These are phyloP conservation scores for Dichotomopilus funicola DNA, from an alignment of 2,329 filamentous ascomycete genomes.

Conservation along the genomic window DNA sequence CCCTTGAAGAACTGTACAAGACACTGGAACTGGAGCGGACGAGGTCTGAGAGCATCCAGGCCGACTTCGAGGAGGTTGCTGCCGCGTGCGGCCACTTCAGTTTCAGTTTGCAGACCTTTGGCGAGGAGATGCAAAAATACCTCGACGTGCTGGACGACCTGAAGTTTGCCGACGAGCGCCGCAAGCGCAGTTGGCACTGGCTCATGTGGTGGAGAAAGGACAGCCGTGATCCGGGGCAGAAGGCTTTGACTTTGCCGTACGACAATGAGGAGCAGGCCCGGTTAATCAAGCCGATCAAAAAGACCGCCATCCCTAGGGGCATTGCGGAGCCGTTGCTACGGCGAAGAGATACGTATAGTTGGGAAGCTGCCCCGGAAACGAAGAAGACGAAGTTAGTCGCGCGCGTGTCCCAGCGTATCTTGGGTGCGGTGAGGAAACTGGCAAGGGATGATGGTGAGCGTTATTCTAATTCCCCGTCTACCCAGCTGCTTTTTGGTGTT, in stretches of 20 bases:
- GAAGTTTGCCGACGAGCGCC: slow-evolving; percentile 61
- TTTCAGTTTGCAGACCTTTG: slow-evolving; percentile 84
- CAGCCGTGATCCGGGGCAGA: slow-evolving; percentile 8
- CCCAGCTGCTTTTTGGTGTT: no score
- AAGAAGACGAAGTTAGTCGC: slow-evolving; percentile 40
- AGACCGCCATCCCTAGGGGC: slow-evolving; percentile 49
- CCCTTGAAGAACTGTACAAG: slow-evolving; percentile 72
- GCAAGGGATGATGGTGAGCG: slow-evolving; percentile 47
- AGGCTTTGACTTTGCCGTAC: slow-evolving; percentile 25
- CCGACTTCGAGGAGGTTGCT: slow-evolving; percentile 93
- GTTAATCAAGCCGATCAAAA: slow-evolving; percentile 42
- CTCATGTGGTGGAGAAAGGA: slow-evolving; percentile 62
- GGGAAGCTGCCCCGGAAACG: slow-evolving; percentile 44
- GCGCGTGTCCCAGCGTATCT: slow-evolving; percentile 38
- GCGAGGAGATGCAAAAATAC: slow-evolving; percentile 79
- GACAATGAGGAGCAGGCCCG: slow-evolving; percentile 40
- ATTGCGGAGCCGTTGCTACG: slow-evolving; percentile 49
- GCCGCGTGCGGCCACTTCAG: slow-evolving; percentile 97
- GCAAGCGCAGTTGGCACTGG: slow-evolving; percentile 72
- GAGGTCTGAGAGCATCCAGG: slow-evolving; percentile 68
- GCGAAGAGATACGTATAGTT: slow-evolving; percentile 48
- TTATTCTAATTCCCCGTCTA: background rate
- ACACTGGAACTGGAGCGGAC: slow-evolving; percentile 66
- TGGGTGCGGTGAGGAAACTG: slow-evolving; percentile 42
- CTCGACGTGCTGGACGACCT: slow-evolving; percentile 80